phyloP scores from a whole-genome alignment of 169 alveolate genomes.

The Eimeria zaria region DNA sequence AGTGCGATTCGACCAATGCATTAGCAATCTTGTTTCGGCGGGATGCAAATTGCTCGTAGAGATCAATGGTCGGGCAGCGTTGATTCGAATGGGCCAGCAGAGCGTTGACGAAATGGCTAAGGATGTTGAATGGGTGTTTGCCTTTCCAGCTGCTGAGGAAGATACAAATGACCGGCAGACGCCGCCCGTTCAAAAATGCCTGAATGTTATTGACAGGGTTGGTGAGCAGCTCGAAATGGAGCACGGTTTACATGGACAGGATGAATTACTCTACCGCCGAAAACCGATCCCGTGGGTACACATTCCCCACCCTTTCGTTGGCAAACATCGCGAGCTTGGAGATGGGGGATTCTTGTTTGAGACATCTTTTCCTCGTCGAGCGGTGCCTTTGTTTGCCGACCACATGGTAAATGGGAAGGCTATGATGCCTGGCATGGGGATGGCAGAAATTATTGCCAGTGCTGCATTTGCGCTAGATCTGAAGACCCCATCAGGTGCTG shows the following conservation, averaged over 20 bases:
- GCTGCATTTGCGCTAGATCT: conserved; percentile 85
- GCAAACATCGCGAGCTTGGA: conserved; percentile 72
- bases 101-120: conserved; percentile 76
- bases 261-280: conserved; percentile 68
- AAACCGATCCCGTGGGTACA: conserved; percentile 90
- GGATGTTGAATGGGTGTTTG: conserved; percentile 83
- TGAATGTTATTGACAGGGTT: conserved; percentile 23
- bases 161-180: conserved; percentile 60
- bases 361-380: conserved; percentile 85
- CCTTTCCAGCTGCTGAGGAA: conserved; percentile 69
- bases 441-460: conserved; percentile 89
- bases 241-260: conserved; percentile 76
- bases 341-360: conserved; percentile 78
- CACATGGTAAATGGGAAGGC: conserved; percentile 88
- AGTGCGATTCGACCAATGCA: conserved; percentile 76
- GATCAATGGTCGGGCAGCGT: conserved; percentile 73
- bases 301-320: conserved; percentile 88
- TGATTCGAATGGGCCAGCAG: conserved; percentile 85
- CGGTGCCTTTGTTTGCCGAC: conserved; percentile 88
- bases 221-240: conserved; percentile 79
- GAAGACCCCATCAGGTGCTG: conserved; percentile 72
- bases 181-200: conserved; percentile 8
- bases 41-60: conserved; percentile 85
- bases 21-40: conserved; percentile 77
- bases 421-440: conserved; percentile 90